Percentiles rank a stretch among this genome's conserved stretches.
Conservation (phyloP, 495 filamentous ascomycete species). For the Tuber aestivum region DNA sequence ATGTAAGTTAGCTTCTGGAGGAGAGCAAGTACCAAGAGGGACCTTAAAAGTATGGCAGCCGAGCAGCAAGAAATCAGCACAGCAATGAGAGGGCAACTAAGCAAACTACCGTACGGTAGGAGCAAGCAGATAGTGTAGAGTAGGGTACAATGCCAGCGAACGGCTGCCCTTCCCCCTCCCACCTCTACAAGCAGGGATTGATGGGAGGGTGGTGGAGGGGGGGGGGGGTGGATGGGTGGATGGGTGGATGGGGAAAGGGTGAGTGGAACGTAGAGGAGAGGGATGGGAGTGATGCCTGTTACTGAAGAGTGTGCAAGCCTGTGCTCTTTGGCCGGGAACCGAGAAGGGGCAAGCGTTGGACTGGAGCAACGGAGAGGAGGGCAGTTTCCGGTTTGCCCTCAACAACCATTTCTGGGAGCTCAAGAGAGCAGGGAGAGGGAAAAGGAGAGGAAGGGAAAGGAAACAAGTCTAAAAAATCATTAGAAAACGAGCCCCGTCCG, state of each 20-base stretch:
- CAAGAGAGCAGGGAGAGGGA: conserved; percentile 7
- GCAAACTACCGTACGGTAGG: conserved; percentile 25
- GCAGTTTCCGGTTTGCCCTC: conserved; percentile 40
- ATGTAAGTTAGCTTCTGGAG: not conserved
- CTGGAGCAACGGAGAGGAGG: conserved; percentile 35
- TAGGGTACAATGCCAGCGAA: conserved; percentile 36
- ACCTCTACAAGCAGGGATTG: conserved; percentile 33
- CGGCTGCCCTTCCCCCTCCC: not conserved
- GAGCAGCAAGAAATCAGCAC: not conserved
- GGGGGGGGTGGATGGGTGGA: not conserved
- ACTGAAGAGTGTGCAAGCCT: conserved; percentile 29
- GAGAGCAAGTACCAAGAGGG: conserved; percentile 1
- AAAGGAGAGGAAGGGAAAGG: conserved; percentile 15
- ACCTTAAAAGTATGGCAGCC: not conserved
- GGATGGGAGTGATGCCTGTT: conserved; percentile 21
- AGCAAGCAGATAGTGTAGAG: conserved; percentile 36
- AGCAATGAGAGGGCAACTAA: conserved; percentile 6
- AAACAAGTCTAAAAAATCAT: conserved; percentile 20
- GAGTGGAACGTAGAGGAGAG: conserved; percentile 21
- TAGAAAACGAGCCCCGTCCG: conserved; percentile 17
- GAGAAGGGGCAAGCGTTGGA: conserved; percentile 33
- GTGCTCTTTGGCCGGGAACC: conserved; percentile 33
- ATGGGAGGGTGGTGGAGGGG: conserved; percentile 24
- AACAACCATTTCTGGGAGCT: conserved; percentile 9
- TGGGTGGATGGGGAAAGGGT: conserved; percentile 5